Evolutionary conservation across 805 yeast genomes (phyloP), one percentile per base, ranked within the genome.

Genomic region (Saccharomycopsis sp.): DNA sequence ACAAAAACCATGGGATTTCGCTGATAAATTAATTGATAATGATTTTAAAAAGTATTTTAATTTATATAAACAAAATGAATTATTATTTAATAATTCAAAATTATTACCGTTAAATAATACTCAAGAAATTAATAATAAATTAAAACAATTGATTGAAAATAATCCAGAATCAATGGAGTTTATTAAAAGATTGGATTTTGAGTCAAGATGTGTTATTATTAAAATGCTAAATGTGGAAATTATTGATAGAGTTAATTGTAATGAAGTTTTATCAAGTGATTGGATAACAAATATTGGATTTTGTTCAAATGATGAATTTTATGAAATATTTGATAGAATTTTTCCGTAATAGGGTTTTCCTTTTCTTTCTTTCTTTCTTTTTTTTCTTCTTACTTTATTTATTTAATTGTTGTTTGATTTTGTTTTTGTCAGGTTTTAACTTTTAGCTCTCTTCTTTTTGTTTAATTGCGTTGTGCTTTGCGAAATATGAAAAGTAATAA

Each of bases 1-100:
- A n/a, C 19, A 20, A 9, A 42, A 35, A 25, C 49, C 49, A 3
- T 46, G 49, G 49, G 47, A 46, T 15, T 31, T 20, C 28, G 47
- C 49, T 10, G 37, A 40, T 29, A 32, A 17, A 14, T 17, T 12
- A 12, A n/a, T 8, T 8, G 49, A 45, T 34, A 13, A 31, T n/a
- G 34, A 39, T 20, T 45, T 45, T 26, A 26, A 15, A 5, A 39
- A 33, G 2, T 45, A 25, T 25, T 32, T 23, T 21, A 17, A 26
- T 21, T 15, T 38, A 19, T n/a, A 25, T 12, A 21, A 38, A 26
- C 29, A 34, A 32, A 27, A 14, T 33, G 21, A 38, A 21, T 17
- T 38, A 21, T 19, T 25, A 19, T 3, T 26, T 33, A 17, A 28
- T 15, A 5, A 19, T 34, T n/a, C 21, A 25, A n/a, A 30, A 17